phyloP scores from a whole-genome alignment of 805 yeast genomes.

The Komagataella mondaviorum region DNA sequence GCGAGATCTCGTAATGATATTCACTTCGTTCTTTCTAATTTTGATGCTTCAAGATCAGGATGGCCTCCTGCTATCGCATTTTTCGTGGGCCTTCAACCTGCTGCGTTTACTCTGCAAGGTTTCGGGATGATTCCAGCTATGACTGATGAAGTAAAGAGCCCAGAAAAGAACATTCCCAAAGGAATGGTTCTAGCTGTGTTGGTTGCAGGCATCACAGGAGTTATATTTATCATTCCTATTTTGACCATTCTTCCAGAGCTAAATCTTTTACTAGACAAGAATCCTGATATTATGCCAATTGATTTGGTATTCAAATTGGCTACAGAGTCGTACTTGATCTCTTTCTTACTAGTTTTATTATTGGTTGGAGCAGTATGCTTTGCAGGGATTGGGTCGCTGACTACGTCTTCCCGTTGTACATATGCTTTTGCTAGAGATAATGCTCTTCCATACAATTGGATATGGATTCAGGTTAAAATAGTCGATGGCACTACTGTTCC shows the following conservation, averaged over 20 bases:
- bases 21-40: constrained; percentile 45
- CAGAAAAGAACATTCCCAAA: constrained; percentile 62
- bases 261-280: constrained; percentile 36
- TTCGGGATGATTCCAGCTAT: constrained; percentile 73
- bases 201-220: constrained; percentile 54
- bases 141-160: constrained; percentile 69
- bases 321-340: constrained; percentile 54
- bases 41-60: constrained; percentile 63
- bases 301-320: constrained; percentile 62
- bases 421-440: constrained; percentile 76
- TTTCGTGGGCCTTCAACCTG: constrained; percentile 64
- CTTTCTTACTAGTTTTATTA: constrained; percentile 53
- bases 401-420: constrained; percentile 75
- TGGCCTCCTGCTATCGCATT: constrained; percentile 65
- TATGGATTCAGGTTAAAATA: constrained; percentile 57
- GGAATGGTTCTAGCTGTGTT: constrained; percentile 57
- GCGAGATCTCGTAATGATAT: constrained; percentile 46
- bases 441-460: constrained; percentile 52
- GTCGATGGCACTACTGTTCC: constrained; percentile 48
- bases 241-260: constrained; percentile 62
- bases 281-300: constrained; percentile 64
- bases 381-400: constrained; percentile 68
- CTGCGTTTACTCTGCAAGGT: constrained; percentile 70
- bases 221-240: constrained; percentile 60
- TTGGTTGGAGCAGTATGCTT: constrained; percentile 59